Evolutionary conservation across 1,284 basidiomycete species (phyloP).

Genomic region (Cryptococcus maquisensis): DNA sequence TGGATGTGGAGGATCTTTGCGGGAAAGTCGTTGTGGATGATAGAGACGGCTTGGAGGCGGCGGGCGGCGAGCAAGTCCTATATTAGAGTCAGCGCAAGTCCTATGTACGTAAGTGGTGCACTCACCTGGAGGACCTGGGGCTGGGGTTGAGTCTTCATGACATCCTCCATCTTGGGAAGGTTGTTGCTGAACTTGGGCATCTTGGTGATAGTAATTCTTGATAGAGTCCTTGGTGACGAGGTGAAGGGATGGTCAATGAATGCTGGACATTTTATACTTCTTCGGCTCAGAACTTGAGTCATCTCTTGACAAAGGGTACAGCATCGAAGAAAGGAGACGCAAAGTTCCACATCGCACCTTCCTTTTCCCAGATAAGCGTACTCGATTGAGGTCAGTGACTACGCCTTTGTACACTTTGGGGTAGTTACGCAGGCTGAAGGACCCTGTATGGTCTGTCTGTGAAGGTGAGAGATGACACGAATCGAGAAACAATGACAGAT

Average conservation of each 20-base stretch:
- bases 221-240: too few relatives aligned
- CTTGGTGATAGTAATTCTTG: neutral
- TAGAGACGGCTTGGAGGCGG: conserved; percentile 20
- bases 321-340: too few relatives aligned
- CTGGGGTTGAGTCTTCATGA: conserved; percentile 26
- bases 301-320: neutral
- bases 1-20: conserved; percentile 23
- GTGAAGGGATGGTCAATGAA: too few relatives aligned
- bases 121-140: conserved; percentile 18
- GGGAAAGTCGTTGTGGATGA: conserved; percentile 28
- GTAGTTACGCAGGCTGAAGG: too few relatives aligned
- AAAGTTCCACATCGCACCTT: too few relatives aligned
- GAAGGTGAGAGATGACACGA: too few relatives aligned
- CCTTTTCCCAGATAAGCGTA: too few relatives aligned
- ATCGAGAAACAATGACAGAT: too few relatives aligned
- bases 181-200: conserved; percentile 14
- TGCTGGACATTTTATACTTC: neutral
- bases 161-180: conserved; percentile 22
- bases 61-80: conserved; percentile 23
- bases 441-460: too few relatives aligned
- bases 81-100: neutral
- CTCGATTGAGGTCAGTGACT: too few relatives aligned
- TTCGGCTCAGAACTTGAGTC: neutral
- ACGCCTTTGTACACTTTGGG: too few relatives aligned
- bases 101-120: neutral